Conservation (phyloP, 176 grass and related monocot species). For the Elaeis guineensis region DNA sequence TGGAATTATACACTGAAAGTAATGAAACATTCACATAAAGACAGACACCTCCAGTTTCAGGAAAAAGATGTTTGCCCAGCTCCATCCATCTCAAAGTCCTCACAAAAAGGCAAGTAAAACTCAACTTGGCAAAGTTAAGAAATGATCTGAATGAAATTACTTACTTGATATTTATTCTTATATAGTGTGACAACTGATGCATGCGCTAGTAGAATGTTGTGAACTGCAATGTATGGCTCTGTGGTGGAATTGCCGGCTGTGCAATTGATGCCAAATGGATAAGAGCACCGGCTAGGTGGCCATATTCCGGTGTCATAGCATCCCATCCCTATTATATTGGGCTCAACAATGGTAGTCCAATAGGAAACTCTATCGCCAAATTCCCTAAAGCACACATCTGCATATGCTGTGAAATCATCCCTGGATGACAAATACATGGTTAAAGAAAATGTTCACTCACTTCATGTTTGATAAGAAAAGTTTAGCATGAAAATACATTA, state of each 20-base stretch:
- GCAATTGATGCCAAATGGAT: constrained; percentile 55
- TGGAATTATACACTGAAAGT: too few relatives aligned
- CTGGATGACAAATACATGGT: constrained; percentile 1
- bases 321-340: constrained; percentile 16
- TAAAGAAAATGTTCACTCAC: neutral
- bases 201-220: constrained; percentile 48
- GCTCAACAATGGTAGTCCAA: constrained; percentile 38
- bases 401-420: constrained; percentile 41
- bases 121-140: neutral
- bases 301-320: constrained; percentile 20
- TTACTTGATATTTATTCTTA: constrained; percentile 44
- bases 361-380: constrained; percentile 36
- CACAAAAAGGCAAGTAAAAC: neutral
- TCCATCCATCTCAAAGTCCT: neutral
- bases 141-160: neutral
- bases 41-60: too few relatives aligned
- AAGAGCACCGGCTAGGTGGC: constrained; percentile 37
- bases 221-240: constrained; percentile 49
- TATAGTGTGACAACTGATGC: constrained; percentile 36
- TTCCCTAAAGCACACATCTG: constrained; percentile 40
- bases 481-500: neutral
- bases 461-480: too few relatives aligned
- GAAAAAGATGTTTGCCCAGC: too few relatives aligned
- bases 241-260: constrained; percentile 42
- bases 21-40: too few relatives aligned